These are phyloP conservation scores for Nakazawaea ambrosiae DNA, from an alignment of 805 yeast species.

Conservation along the genomic window DNA sequence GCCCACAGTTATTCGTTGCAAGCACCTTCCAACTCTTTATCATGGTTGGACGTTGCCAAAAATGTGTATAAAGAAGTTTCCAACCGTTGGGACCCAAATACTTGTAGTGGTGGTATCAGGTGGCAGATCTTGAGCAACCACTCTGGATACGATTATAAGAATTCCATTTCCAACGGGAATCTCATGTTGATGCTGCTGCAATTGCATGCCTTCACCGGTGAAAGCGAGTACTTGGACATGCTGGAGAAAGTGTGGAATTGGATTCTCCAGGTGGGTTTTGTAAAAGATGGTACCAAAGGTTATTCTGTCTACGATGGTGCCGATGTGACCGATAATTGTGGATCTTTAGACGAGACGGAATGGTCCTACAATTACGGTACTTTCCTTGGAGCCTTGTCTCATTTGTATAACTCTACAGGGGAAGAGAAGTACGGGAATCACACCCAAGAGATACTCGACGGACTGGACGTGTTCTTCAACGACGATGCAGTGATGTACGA, in stretches of 20 bases:
- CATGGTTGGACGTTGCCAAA: constrained; percentile 52
- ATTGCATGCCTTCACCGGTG: constrained; percentile 50
- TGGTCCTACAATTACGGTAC: constrained; percentile 74
- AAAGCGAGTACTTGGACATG: constrained; percentile 40
- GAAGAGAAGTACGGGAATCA: constrained; percentile 17
- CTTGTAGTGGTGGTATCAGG: constrained; percentile 60
- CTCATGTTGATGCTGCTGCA: constrained; percentile 58
- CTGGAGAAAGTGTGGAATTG: constrained; percentile 54
- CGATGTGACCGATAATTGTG: constrained; percentile 38
- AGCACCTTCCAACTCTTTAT: constrained; percentile 31
- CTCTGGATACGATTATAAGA: constrained; percentile 57
- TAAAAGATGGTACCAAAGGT: constrained; percentile 20
- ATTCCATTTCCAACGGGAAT: constrained; percentile 59
- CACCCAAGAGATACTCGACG: constrained; percentile 30
- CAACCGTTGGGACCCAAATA: constrained; percentile 47
- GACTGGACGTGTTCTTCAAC: constrained; percentile 34
- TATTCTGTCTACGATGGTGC: constrained; percentile 51
- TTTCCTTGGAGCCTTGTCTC: constrained; percentile 25
- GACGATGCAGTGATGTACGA: constrained; percentile 49
- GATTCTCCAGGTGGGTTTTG: constrained; percentile 28
- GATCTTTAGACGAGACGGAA: constrained; percentile 38
- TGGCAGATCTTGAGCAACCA: constrained; percentile 64
- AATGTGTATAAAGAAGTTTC: constrained; percentile 53
- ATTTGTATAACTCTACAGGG: constrained; percentile 7
- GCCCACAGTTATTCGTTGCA: constrained; percentile 56